Evolutionary conservation across 495 filamentous ascomycete species (phyloP).

Genomic region (Daldinia caldariorum): DNA sequence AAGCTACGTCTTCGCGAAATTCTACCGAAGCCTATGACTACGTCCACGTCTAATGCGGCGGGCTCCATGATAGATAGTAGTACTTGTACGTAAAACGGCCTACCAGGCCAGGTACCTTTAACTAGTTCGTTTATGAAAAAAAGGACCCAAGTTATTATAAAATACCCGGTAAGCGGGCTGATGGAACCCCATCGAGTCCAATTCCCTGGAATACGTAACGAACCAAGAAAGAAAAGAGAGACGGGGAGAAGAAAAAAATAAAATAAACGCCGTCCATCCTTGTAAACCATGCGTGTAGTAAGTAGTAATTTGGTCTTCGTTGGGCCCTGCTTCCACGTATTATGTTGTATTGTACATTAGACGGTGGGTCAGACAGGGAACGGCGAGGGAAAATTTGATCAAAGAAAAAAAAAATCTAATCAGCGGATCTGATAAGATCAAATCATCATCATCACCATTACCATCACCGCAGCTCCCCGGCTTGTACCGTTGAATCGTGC

Average conservation of each 20-base stretch:
- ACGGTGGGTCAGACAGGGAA: slow-evolving; percentile 10
- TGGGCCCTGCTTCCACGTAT: not conserved
- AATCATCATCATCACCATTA: not conserved
- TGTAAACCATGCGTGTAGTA: slow-evolving; percentile 13
- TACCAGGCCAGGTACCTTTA: not conserved
- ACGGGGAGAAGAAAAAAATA: slow-evolving; percentile 2
- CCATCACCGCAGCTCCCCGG: too few species aligned
- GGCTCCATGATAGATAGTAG: not conserved
- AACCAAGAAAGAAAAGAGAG: not conserved
- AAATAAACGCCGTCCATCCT: slow-evolving; percentile 7
- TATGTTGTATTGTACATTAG: not conserved
- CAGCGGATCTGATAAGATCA: slow-evolving; percentile 60
- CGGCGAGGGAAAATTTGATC: too few species aligned
- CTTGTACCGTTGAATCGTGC: not conserved
- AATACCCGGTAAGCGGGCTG: not conserved
- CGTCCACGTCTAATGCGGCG: not conserved
- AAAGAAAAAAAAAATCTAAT: slow-evolving; percentile 49
- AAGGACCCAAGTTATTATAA: not conserved
- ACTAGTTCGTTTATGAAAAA: not conserved
- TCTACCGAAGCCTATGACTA: not conserved
- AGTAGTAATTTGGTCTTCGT: slow-evolving; percentile 9
- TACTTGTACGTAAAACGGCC: not conserved
- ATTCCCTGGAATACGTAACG: slow-evolving; percentile 9
- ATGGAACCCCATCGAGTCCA: not conserved
- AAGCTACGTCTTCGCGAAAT: not conserved